Conservation (phyloP, 75 land plant species). For the Selaginella tamariscina region DNA sequence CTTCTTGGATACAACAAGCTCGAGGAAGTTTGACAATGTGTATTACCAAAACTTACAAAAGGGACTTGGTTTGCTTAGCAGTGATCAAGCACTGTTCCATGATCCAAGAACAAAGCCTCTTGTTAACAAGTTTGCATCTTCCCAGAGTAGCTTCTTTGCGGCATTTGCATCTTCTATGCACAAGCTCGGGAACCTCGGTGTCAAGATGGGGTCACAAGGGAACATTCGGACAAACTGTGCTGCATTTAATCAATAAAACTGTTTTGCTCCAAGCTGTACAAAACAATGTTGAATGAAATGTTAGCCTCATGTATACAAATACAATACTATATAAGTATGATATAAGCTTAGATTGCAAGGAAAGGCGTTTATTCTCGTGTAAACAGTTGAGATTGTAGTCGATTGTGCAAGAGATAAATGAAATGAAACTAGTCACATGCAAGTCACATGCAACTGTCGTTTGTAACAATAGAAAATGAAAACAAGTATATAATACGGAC, state of each 20-base stretch:
- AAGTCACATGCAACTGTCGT: too few species aligned
- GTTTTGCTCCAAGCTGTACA: too few species aligned
- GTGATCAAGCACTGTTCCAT: not conserved
- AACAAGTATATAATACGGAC: too few species aligned
- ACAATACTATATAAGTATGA: too few species aligned
- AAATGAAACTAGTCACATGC: too few species aligned
- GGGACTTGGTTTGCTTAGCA: not conserved
- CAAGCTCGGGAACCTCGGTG: not conserved
- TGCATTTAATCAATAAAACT: slow-evolving; percentile 1
- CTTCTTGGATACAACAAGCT: not conserved
- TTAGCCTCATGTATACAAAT: too few species aligned
- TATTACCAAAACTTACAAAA: slow-evolving; percentile 8
- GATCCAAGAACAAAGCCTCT: slow-evolving; percentile 9
- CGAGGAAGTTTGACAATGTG: slow-evolving; percentile 8
- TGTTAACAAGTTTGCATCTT: slow-evolving; percentile 6
- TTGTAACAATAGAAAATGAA: too few species aligned
- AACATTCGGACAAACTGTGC: slow-evolving; percentile 2
- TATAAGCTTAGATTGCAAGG: too few species aligned
- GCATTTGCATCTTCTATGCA: slow-evolving; percentile 6
- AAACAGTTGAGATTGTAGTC: too few species aligned
- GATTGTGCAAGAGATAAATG: too few species aligned
- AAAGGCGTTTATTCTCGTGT: too few species aligned
- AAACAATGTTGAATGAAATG: too few species aligned
- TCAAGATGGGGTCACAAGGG: not conserved
- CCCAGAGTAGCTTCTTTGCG: not conserved